Evolutionary conservation across 805 yeast genomes (phyloP), one percentile per base, ranked within the genome.

Genomic region (Blastobotrys mokoenaii): DNA sequence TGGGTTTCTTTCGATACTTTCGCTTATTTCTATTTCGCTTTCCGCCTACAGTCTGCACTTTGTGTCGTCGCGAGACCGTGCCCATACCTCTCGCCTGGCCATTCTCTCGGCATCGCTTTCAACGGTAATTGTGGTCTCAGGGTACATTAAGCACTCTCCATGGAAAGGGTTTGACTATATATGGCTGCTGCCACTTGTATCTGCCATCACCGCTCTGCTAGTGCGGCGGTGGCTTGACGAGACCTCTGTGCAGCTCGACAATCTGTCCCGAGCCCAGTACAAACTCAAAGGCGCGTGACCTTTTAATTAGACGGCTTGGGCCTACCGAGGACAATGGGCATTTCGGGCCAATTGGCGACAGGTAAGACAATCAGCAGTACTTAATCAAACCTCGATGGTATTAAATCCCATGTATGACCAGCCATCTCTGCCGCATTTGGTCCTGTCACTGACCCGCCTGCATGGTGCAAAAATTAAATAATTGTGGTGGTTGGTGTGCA

Each of bases 101-200:
- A 44, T 43, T 2, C 40, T 53, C 8, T 46, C 60, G 2, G 48
- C 49, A 7, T 30, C 54, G 2, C 49, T 47, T 36, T 22, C 27
- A 22, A 4, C 8, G 27, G 27, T 22, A 4, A 22, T 22, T 22
- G 27, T 8, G 7, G 27, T 8, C 27, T 22, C 27, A 5, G 64
- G 57, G 2, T 52, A 45, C 15, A n/a, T 59, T 12, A 42, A 46
- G 31, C 55, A 48, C 40, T 25, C 41, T 5, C 60, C 62, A 2
- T 58, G 59, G 59, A 20, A 44, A 6, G 52, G 56, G 11, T 52
- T 51, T 18, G 66, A 63, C 46, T 47, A 46, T 27, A 43, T 64
- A 17, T 64, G 68, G 68, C 33, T 46, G 10, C 37, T 62, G 31
- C 67, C 68, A 1, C 17, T 50, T 9, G 40, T 54, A 2, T 54